A percentile compares a stretch with the other conserved stretches of the same genome.
phyloP scores from a whole-genome alignment of 2,329 filamentous ascomycete species.

The Claviceps sp. region DNA sequence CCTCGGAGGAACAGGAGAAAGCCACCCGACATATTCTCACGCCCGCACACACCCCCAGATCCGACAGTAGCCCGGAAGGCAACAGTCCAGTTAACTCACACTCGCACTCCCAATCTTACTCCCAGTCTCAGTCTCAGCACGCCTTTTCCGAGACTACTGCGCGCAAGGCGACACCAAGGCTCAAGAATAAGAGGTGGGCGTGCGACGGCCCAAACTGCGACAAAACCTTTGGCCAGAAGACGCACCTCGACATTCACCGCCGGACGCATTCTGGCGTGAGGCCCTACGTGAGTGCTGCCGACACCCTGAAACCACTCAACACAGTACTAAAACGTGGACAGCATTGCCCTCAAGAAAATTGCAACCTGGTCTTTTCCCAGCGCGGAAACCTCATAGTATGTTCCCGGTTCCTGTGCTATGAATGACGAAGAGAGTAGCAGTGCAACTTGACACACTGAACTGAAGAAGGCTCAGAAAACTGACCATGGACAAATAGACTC shows the following conservation, averaged over 20 bases:
- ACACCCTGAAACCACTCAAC: background rate
- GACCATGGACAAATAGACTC: conserved; percentile 57
- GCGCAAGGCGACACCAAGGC: conserved; percentile 13
- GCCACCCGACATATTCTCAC: conserved; percentile 14
- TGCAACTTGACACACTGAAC: background rate
- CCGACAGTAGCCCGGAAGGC: conserved; percentile 6
- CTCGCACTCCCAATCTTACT: too few relatives aligned
- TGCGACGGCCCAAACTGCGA: conserved; percentile 63
- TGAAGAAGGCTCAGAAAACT: background rate
- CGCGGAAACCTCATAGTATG: conserved; percentile 76
- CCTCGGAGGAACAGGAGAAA: conserved; percentile 28
- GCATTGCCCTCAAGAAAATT: conserved; percentile 58
- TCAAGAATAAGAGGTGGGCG: conserved; percentile 46
- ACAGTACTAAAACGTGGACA: conserved; percentile 12
- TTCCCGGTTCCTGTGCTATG: background rate
- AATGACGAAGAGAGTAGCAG: background rate
- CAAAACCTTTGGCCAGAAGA: conserved; percentile 83
- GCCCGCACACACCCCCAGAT: conserved; percentile 11
- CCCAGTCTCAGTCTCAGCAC: conserved; percentile 16
- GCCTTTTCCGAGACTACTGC: conserved; percentile 10
- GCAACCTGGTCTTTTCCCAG: conserved; percentile 74
- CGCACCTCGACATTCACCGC: conserved; percentile 81
- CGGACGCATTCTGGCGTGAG: conserved; percentile 81
- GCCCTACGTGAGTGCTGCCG: conserved; percentile 56
- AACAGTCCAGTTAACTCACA: conserved; percentile 10